phyloP scores from a whole-genome alignment of 2,329 filamentous ascomycete species.

The Aureobasidium melanogenum region DNA sequence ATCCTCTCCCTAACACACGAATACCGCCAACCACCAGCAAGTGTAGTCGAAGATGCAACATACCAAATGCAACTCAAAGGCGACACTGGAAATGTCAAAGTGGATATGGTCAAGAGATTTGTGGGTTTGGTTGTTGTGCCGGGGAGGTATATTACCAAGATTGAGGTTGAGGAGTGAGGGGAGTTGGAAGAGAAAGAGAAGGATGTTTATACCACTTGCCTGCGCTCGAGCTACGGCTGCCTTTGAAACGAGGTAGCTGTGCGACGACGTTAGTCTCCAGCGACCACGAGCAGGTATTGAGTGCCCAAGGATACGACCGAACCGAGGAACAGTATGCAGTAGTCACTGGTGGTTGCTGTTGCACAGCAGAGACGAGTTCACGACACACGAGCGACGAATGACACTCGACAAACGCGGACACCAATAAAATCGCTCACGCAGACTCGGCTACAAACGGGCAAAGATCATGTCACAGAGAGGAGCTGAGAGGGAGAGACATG shows the following conservation, averaged over 20 bases:
- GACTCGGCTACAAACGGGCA: background rate
- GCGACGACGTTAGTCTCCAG: too few relatives aligned
- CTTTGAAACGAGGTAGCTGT: background rate
- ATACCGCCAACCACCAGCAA: constrained; percentile 61
- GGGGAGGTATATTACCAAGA: constrained; percentile 73
- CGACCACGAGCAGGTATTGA: too few relatives aligned
- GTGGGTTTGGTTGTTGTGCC: constrained; percentile 86
- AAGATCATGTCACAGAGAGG: background rate
- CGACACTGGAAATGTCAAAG: constrained; percentile 37
- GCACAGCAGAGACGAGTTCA: background rate
- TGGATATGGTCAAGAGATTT: constrained; percentile 76
- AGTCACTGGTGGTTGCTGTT: background rate
- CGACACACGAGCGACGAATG: background rate
- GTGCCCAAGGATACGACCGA: too few relatives aligned
- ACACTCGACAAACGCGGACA: background rate
- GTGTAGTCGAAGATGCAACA: constrained; percentile 33
- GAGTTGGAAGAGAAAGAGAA: too few relatives aligned
- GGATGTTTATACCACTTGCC: too few relatives aligned
- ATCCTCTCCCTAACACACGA: constrained; percentile 82
- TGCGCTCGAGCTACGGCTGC: too few relatives aligned
- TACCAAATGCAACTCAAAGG: constrained; percentile 14
- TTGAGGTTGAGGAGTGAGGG: constrained; percentile 67
- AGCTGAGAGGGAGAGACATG: background rate
- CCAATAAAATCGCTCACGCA: background rate
- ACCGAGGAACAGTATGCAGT: background rate